Evolutionary conservation across 176 grass and related monocot genomes (phyloP).

Genomic region (Ensete glaucum): DNA sequence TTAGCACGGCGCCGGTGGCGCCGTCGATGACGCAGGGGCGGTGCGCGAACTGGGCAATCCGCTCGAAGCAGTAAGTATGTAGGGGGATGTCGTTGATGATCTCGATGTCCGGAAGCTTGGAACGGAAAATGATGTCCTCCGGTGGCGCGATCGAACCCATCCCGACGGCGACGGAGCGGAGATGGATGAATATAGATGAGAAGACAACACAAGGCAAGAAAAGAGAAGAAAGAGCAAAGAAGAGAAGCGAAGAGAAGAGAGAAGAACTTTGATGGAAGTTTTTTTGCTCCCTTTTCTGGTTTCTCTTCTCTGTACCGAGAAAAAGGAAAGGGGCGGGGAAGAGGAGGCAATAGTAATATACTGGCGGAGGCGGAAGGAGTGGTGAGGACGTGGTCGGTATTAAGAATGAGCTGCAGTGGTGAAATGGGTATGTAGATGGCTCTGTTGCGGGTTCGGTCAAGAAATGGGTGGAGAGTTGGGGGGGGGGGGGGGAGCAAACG

Average conservation of each 20-base stretch:
- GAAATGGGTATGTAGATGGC: not conserved
- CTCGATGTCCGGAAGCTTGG: conserved; percentile 19
- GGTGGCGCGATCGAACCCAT: not conserved
- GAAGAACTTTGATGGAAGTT: not conserved
- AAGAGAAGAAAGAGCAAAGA: not conserved
- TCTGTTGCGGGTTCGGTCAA: not conserved
- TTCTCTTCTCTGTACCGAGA: not conserved
- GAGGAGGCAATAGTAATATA: not conserved
- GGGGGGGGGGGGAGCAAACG: not conserved
- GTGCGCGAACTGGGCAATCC: not conserved
- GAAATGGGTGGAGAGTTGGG: not conserved
- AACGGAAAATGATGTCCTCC: conserved; percentile 13
- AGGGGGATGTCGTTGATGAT: conserved; percentile 13
- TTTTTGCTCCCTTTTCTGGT: not conserved
- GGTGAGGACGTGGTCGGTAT: not conserved
- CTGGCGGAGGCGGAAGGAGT: not conserved
- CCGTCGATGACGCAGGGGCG: conserved; percentile 14
- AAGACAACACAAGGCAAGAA: not conserved
- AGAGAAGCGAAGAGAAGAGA: not conserved
- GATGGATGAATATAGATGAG: not conserved
- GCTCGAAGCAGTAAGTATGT: conserved; percentile 18
- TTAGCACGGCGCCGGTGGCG: conserved; percentile 3
- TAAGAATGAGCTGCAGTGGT: not conserved
- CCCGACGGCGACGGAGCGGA: not conserved
- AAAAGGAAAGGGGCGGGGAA: not conserved